phyloP scores from a whole-genome alignment of 306 rosid species.

The Prunus salicina region DNA sequence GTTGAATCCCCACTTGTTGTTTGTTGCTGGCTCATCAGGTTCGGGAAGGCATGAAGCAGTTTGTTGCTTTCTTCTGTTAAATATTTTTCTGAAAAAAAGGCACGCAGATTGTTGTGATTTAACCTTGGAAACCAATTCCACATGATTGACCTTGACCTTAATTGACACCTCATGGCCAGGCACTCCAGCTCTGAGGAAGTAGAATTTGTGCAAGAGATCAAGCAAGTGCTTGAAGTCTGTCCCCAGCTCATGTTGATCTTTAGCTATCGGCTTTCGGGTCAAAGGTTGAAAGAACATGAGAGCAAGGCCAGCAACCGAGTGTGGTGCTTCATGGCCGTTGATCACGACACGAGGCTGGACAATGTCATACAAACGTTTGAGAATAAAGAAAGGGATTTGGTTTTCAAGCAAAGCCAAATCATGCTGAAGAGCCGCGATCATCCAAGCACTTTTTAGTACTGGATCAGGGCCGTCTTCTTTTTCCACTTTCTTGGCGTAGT shows the following conservation, averaged over 20 bases:
- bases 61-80: not conserved
- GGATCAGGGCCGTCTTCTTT: not conserved
- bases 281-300: conserved; percentile 12
- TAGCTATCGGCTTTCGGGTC: not conserved
- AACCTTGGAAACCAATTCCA: no score
- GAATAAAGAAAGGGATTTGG: conserved; percentile 33
- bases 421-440: not conserved
- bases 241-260: not conserved
- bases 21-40: not conserved
- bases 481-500: not conserved
- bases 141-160: not conserved
- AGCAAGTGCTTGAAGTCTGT: conserved; percentile 24
- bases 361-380: conserved; percentile 12
- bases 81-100: not conserved
- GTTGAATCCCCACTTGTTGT: not conserved
- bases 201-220: conserved; percentile 30
- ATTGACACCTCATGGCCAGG: not conserved
- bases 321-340: not conserved
- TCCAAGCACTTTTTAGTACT: not conserved
- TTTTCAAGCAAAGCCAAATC: conserved; percentile 36
- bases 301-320: conserved; percentile 12
- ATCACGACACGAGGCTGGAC: not conserved
- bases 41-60: not conserved
- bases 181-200: not conserved
- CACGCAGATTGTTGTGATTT: no score